phyloP scores from a whole-genome alignment of 2,329 filamentous ascomycete species.

The Penicillium sp. region DNA sequence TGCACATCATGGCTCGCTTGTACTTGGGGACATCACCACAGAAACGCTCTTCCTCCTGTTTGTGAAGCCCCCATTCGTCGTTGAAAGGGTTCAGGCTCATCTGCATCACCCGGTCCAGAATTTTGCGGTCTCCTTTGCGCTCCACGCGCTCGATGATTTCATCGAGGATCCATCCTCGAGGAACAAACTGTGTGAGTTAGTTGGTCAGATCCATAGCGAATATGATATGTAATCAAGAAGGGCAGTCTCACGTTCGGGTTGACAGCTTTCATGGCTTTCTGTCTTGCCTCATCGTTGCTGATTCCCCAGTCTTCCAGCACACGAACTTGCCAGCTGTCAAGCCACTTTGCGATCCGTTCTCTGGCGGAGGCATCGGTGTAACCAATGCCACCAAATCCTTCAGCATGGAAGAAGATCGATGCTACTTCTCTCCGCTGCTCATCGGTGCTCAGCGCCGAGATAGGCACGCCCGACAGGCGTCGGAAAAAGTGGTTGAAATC shows the following conservation, averaged over 20 bases:
- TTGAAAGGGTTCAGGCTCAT: slow-evolving; percentile 82
- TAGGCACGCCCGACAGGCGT: slow-evolving; percentile 63
- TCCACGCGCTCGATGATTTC: slow-evolving; percentile 89
- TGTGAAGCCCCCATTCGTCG: slow-evolving; percentile 62
- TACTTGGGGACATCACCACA: slow-evolving; percentile 78
- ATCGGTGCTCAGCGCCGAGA: slow-evolving; percentile 64
- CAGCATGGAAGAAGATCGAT: slow-evolving; percentile 73
- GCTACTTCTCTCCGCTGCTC: slow-evolving; percentile 64
- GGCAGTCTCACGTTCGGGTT: slow-evolving; percentile 68
- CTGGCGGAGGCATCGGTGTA: slow-evolving; percentile 64
- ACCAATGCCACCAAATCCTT: slow-evolving; percentile 60
- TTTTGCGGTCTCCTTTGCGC: slow-evolving; percentile 74
- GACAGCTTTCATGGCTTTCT: slow-evolving; percentile 72
- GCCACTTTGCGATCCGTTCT: slow-evolving; percentile 71
- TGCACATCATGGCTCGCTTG: slow-evolving; percentile 84
- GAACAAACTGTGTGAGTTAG: slow-evolving; percentile 62
- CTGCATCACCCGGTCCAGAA: slow-evolving; percentile 74
- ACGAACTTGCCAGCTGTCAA: slow-evolving; percentile 72
- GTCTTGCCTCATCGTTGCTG: slow-evolving; percentile 61
- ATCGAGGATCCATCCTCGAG: slow-evolving; percentile 87
- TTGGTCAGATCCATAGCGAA: background rate
- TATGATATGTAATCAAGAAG: background rate
- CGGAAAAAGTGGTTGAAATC: slow-evolving; percentile 97
- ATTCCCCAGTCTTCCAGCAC: slow-evolving; percentile 73
- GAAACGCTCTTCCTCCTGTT: slow-evolving; percentile 75